Percentiles rank a stretch among this genome's conserved stretches.
phyloP scores from a whole-genome alignment of 2,329 filamentous ascomycete species.

The Fusarium pseudonygamai region DNA sequence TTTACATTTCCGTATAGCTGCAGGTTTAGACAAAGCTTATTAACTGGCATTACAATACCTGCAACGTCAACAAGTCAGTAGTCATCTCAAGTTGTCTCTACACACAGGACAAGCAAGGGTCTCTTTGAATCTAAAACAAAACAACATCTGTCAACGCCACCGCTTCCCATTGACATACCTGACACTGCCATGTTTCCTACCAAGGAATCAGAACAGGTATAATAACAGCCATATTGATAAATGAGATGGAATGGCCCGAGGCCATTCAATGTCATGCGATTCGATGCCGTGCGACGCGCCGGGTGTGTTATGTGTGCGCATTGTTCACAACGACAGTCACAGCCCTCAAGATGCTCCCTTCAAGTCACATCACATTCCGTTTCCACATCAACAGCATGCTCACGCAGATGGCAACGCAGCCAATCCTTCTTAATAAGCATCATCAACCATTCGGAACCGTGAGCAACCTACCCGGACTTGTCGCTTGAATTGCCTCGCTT shows the following conservation, averaged over 20 bases:
- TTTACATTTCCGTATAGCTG: neutral
- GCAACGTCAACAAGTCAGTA: neutral
- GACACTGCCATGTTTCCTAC: constrained; percentile 12
- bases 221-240: neutral
- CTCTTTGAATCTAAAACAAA: constrained; percentile 30
- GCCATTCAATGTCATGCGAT: constrained; percentile 3
- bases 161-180: constrained; percentile 18
- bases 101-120: constrained; percentile 3
- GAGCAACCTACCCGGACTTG: neutral
- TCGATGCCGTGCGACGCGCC: constrained; percentile 7
- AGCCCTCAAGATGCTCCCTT: constrained; percentile 12
- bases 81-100: neutral
- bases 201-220: neutral
- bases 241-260: constrained; percentile 4
- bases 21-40: neutral
- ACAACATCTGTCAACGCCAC: constrained; percentile 28
- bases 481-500: constrained; percentile 12
- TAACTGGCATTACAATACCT: neutral
- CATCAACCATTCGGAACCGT: neutral
- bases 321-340: constrained; percentile 7
- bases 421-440: constrained; percentile 6
- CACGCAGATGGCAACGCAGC: neutral
- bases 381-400: constrained; percentile 31
- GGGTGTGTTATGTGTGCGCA: neutral
- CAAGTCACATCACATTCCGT: constrained; percentile 27